Conservation (phyloP, 2,329 filamentous ascomycete species). For the Xylariaceae sp. region DNA sequence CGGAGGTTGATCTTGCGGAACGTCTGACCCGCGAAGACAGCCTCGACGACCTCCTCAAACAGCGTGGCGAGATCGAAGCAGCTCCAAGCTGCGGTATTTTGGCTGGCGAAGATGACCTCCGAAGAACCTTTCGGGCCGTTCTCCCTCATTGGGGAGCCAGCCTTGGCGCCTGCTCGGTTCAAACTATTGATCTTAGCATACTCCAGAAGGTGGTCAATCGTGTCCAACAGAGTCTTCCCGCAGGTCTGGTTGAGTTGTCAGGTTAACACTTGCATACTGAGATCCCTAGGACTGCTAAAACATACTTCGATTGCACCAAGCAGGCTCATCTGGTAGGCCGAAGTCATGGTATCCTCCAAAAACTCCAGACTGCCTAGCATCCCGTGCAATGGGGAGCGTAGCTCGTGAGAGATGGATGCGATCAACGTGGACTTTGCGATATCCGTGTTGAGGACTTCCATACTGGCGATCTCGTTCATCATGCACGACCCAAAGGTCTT, state of each 20-base stretch:
- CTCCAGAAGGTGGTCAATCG: constrained; percentile 41
- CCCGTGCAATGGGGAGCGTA: constrained; percentile 49
- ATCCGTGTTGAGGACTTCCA: constrained; percentile 43
- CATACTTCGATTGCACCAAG: constrained; percentile 32
- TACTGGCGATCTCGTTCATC: constrained; percentile 47
- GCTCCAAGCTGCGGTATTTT: constrained; percentile 1
- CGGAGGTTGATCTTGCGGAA: constrained; percentile 24
- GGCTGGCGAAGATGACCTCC: neutral
- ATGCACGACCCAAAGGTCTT: constrained; percentile 39
- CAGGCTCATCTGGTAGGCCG: constrained; percentile 33
- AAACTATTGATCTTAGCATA: constrained; percentile 33
- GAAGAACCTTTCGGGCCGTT: constrained; percentile 15
- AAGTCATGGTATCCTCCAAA: constrained; percentile 33
- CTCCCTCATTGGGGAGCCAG: neutral
- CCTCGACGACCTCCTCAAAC: constrained; percentile 32
- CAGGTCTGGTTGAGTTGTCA: constrained; percentile 23
- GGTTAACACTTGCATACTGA: neutral
- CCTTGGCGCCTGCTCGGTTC: neutral
- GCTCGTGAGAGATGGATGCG: constrained; percentile 50
- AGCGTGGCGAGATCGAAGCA: constrained; percentile 26
- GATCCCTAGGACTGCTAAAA: too few species aligned
- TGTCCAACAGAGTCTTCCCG: constrained; percentile 40
- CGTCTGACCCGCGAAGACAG: constrained; percentile 29
- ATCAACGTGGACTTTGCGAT: constrained; percentile 52
- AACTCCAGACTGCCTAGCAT: constrained; percentile 47